Base-by-base conservation (phyloP, 148 eudicot genomes). In the Salicornia ramosissima region DNA sequence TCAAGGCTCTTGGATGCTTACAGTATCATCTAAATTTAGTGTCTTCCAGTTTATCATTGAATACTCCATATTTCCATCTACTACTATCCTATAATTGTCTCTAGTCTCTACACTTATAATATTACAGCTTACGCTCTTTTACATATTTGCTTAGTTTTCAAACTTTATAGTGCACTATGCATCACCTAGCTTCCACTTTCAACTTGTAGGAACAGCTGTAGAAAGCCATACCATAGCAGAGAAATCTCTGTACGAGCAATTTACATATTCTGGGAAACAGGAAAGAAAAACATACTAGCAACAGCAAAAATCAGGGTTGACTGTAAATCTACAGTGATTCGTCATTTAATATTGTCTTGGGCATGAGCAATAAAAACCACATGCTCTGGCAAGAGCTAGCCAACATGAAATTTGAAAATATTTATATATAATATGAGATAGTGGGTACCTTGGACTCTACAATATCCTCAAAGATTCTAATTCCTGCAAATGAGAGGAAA, bases 401-500 rank as follows among this genome's bases (percentile, higher is more conserved):
- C 14, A 63, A 50, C 26, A 15, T 19, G 28, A 10, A 28, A 40
- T 12, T 15, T 7, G n/a, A 54, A 24, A 19, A 42, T 14, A 28
- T n/a, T 19, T n/a, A 29, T 31, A 29, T 47, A 21, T 36, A 25
- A 21, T 18, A 60, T 64, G 49, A 55, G 79, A 71, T 34, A 36
- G 36, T 61, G 24, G 29, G 62, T 80, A 93, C 98, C 96, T 86
- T 88, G 65, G 74, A 40, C 65, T 80, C 81, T 42, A 85, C 81
- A 64, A 85, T 81, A 85, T 88, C 98, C 83, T 93, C 98, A 81
- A 93, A 84, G 71, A 93, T 88, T 70, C 98, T 87, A 67, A 88
- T 86, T 72, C 98, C 98, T 93, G 94, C 69, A 86, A 51, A 75
- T 40, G 58, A 64, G 29, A 15, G 64, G 63, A 73, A 29, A 31